Percentiles rank a stretch among this genome's conserved stretches.
These are phyloP conservation scores for Mucor irregularis DNA, from an alignment of 371 early-diverging fungal species.

Conservation along the genomic window DNA sequence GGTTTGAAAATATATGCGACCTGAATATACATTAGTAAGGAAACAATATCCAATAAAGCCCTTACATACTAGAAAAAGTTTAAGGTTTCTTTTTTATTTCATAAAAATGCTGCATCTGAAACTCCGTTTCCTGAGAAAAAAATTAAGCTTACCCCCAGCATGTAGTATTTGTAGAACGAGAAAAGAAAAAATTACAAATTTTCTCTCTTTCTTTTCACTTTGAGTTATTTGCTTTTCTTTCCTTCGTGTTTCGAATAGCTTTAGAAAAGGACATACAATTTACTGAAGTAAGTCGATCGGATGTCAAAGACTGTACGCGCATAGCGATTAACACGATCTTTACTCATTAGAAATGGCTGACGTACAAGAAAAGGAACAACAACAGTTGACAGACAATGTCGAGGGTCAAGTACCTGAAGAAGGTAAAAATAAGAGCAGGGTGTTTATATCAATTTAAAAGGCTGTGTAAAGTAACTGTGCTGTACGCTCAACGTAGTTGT, in stretches of 20 bases:
- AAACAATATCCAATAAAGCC: background rate
- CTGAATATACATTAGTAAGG: background rate
- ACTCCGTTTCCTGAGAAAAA: background rate
- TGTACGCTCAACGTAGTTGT: conserved; percentile 17
- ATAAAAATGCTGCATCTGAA: no score
- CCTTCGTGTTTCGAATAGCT: background rate
- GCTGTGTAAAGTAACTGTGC: background rate
- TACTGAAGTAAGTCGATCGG: no score
- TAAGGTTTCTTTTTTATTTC: background rate
- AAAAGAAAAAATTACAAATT: no score
- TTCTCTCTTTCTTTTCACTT: background rate
- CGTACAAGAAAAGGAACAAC: conserved; percentile 13
- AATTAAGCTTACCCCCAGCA: background rate
- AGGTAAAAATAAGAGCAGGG: conserved; percentile 5
- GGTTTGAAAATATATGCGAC: background rate
- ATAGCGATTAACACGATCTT: background rate
- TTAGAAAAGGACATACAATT: background rate
- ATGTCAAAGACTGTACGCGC: background rate
- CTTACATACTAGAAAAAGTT: background rate
- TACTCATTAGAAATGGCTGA: background rate
- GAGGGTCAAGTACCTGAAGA: conserved; percentile 18
- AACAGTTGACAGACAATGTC: conserved; percentile 7
- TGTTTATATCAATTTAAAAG: no score
- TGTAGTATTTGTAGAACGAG: background rate
- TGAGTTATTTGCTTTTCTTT: background rate